These are phyloP conservation scores for Dothidotthia symphoricarpi DNA, from an alignment of 2,329 filamentous ascomycete genomes.

Conservation along the genomic window DNA sequence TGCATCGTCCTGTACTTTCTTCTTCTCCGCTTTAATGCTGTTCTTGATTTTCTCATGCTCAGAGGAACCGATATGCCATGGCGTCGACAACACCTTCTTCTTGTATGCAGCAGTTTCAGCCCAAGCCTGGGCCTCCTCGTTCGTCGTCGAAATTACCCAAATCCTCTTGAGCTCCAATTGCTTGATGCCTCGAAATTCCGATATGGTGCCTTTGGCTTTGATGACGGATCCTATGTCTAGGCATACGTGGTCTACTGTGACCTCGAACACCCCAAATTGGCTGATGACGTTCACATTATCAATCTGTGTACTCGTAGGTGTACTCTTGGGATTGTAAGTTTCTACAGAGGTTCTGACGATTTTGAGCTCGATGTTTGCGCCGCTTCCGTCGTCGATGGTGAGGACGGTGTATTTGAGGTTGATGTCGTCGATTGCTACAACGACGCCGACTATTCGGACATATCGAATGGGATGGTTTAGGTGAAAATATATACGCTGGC, in stretches of 20 bases:
- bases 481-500: slow-evolving; percentile 56
- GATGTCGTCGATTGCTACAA: slow-evolving; percentile 47
- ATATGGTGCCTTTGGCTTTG: slow-evolving; percentile 58
- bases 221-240: slow-evolving; percentile 52
- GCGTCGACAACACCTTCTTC: slow-evolving; percentile 49
- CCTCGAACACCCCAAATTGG: slow-evolving; percentile 43
- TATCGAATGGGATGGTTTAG: slow-evolving; percentile 55
- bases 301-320: slow-evolving; percentile 37
- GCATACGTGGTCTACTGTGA: slow-evolving; percentile 30
- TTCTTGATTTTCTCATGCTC: slow-evolving; percentile 46
- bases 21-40: slow-evolving; percentile 42
- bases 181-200: slow-evolving; percentile 49
- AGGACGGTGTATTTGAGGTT: slow-evolving; percentile 47
- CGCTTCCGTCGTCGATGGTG: slow-evolving; percentile 62
- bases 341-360: slow-evolving; percentile 43
- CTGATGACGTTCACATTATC: slow-evolving; percentile 43
- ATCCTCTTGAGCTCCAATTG: slow-evolving; percentile 58
- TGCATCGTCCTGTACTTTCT: slow-evolving; percentile 38
- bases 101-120: slow-evolving; percentile 52
- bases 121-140: slow-evolving; percentile 56
- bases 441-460: slow-evolving; percentile 46
- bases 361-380: slow-evolving; percentile 57
- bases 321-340: slow-evolving; percentile 20
- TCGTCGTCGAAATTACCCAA: slow-evolving; percentile 50
- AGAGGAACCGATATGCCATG: slow-evolving; percentile 52